phyloP scores from a whole-genome alignment of 257 asterid species.

The Solanum lycopersicoides region DNA sequence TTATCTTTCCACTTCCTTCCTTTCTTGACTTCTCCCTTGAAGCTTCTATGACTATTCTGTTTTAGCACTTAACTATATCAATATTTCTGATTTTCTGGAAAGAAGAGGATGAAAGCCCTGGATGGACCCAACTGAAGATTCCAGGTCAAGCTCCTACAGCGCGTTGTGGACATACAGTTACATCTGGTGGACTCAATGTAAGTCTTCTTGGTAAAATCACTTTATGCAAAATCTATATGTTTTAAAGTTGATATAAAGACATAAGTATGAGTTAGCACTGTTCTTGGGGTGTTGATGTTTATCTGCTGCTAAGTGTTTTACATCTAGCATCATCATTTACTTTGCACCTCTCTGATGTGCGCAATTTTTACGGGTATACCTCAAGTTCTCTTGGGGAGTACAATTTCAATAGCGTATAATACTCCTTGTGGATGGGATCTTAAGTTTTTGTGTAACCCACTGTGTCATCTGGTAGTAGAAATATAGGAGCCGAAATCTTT shows the following conservation, averaged over 20 bases:
- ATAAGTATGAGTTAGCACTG: neutral
- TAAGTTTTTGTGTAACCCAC: neutral
- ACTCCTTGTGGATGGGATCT: neutral
- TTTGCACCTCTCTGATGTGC: neutral
- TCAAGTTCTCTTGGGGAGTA: neutral
- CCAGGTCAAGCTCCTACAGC: conserved; percentile 99
- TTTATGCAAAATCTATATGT: neutral
- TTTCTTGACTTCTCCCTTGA: neutral
- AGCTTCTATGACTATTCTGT: neutral
- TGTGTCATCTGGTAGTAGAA: neutral
- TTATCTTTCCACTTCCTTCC: neutral
- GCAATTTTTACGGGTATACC: neutral
- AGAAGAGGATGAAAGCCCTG: conserved; percentile 94
- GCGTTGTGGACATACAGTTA: conserved; percentile 89
- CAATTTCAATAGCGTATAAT: neutral
- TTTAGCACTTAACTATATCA: neutral
- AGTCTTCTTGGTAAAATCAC: neutral
- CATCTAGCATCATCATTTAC: neutral
- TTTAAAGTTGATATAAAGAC: neutral
- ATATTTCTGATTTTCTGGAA: conserved; percentile 36
- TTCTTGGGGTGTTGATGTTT: neutral
- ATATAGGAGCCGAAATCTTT: neutral
- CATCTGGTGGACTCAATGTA: conserved; percentile 94
- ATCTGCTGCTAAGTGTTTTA: neutral
- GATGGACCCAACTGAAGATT: conserved; percentile 97